Evolutionary conservation across 2,329 filamentous ascomycete species (phyloP).

Genomic region (Pseudogymnoascus sp.): DNA sequence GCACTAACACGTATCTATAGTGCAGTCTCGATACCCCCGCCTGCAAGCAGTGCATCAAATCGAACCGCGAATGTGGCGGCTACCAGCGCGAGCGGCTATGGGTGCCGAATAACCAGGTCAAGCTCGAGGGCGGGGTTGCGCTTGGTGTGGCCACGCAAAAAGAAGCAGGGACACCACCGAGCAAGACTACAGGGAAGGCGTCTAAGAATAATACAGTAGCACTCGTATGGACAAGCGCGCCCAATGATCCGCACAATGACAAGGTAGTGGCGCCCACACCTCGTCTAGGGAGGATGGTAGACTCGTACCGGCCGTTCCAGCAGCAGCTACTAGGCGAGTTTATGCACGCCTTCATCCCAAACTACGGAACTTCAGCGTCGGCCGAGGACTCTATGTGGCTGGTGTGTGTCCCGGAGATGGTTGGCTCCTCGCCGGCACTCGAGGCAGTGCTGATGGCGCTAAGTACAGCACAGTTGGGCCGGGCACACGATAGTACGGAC

Average conservation of each 20-base stretch:
- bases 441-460: constrained; percentile 27
- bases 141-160: background rate
- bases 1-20: constrained; percentile 28
- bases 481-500: constrained; percentile 22
- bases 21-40: constrained; percentile 55
- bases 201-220: background rate
- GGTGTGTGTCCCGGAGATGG: constrained; percentile 22
- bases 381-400: constrained; percentile 24
- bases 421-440: constrained; percentile 23
- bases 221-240: background rate
- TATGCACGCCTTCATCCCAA: constrained; percentile 21
- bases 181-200: background rate
- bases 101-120: constrained; percentile 6
- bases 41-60: constrained; percentile 53
- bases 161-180: background rate
- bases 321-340: constrained; percentile 27
- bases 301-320: constrained; percentile 15
- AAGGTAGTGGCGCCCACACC: background rate
- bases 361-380: background rate
- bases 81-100: constrained; percentile 45
- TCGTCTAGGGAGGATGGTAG: background rate
- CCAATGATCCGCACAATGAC: background rate
- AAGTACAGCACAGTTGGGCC: constrained; percentile 25
- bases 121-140: background rate
- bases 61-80: constrained; percentile 50